Evolutionary conservation across 208 protist genomes (phyloP).

Genomic region (Phytomonas serpens): DNA sequence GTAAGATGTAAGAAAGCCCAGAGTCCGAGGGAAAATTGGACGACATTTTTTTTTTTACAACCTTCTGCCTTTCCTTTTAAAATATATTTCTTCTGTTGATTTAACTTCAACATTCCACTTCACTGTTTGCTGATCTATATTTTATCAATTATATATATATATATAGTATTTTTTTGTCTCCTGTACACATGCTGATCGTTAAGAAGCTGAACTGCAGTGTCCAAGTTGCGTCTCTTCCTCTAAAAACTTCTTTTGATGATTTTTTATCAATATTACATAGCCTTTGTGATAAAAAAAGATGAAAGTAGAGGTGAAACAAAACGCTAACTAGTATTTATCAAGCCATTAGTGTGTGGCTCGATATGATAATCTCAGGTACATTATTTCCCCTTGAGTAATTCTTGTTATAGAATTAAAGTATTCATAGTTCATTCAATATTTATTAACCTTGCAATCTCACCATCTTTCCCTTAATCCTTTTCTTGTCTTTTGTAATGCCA

Average conservation of each 20-base stretch:
- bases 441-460: slow-evolving; percentile 11
- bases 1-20: slow-evolving; percentile 8
- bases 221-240: slow-evolving; percentile 3
- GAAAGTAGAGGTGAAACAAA: background rate
- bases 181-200: background rate
- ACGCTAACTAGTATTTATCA: background rate
- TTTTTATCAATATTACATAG: background rate
- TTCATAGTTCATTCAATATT: slow-evolving; percentile 13
- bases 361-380: background rate
- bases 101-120: slow-evolving; percentile 6
- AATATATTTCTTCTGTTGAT: slow-evolving; percentile 11
- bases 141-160: slow-evolving; percentile 5
- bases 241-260: background rate
- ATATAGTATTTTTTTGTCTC: slow-evolving; percentile 13
- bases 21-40: background rate
- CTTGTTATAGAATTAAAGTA: background rate
- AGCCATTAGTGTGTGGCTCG: too few species aligned
- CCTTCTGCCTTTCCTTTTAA: background rate
- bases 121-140: slow-evolving; percentile 4
- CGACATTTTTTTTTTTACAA: background rate
- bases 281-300: background rate
- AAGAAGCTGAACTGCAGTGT: background rate
- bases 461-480: slow-evolving; percentile 4
- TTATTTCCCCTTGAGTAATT: background rate
- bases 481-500: background rate